These are phyloP conservation scores for Tulasnella sp. DNA, from an alignment of 768 basidiomycete species.

Conservation along the genomic window DNA sequence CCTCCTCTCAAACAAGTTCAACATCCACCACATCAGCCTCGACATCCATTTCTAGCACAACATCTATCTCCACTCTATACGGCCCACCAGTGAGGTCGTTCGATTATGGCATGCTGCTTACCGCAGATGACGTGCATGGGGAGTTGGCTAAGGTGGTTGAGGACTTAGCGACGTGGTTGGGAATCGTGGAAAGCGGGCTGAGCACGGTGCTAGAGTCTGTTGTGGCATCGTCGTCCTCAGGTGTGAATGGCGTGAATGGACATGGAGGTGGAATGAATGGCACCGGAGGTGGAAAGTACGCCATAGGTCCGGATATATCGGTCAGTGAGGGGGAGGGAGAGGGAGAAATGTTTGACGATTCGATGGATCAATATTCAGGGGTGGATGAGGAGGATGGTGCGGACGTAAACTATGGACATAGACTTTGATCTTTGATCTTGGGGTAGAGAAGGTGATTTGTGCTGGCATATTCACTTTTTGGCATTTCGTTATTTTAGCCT, in stretches of 20 bases:
- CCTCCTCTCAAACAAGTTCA: slow-evolving; percentile 9
- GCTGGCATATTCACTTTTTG: too few species aligned
- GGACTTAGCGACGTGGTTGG: slow-evolving; percentile 66
- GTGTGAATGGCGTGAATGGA: neutral
- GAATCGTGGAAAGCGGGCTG: slow-evolving; percentile 61
- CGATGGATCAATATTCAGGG: neutral
- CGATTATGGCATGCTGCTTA: slow-evolving; percentile 50
- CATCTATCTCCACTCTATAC: slow-evolving; percentile 6
- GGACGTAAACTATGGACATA: neutral
- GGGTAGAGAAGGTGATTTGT: too few species aligned
- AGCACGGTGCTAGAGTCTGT: slow-evolving; percentile 50
- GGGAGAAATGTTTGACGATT: neutral
- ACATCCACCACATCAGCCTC: slow-evolving; percentile 12
- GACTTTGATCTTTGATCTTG: too few species aligned
- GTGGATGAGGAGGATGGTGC: slow-evolving; percentile 20
- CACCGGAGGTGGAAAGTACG: slow-evolving; percentile 30
- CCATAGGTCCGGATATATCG: slow-evolving; percentile 59
- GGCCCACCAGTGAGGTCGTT: slow-evolving; percentile 43
- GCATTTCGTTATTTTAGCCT: too few species aligned
- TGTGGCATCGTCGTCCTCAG: neutral
- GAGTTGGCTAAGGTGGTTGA: slow-evolving; percentile 67
- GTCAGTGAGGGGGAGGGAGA: slow-evolving; percentile 24
- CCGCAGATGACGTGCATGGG: slow-evolving; percentile 47
- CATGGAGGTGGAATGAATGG: slow-evolving; percentile 22
- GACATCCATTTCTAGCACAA: slow-evolving; percentile 9